These are phyloP conservation scores for Crithidia mellificae DNA, from an alignment of 208 protist genomes.

Conservation along the genomic window DNA sequence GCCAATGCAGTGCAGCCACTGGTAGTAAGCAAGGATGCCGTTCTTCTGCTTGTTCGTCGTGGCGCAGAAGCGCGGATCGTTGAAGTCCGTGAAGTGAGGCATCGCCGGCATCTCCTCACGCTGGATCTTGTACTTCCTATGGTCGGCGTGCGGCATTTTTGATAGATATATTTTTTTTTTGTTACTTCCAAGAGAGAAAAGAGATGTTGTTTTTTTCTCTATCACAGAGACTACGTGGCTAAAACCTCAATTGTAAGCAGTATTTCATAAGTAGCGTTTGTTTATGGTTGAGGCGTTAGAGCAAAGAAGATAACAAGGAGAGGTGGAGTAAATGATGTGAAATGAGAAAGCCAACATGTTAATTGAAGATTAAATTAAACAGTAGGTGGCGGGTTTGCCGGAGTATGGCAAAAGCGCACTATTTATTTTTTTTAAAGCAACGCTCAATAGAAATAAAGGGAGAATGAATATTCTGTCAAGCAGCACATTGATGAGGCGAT, in stretches of 20 bases:
- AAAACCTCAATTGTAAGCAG: conserved; percentile 1
- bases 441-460: too few species aligned
- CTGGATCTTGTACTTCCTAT: conserved; percentile 86
- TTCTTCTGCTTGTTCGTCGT: conserved; percentile 86
- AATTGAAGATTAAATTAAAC: too few species aligned
- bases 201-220: conserved; percentile 11
- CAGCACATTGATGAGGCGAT: too few species aligned
- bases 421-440: too few species aligned
- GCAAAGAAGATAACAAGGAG: too few species aligned
- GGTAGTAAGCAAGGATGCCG: conserved; percentile 89
- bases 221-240: conserved; percentile 7
- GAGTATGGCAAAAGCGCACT: too few species aligned
- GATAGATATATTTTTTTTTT: background rate
- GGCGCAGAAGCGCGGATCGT: conserved; percentile 74
- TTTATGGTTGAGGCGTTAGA: too few species aligned
- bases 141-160: conserved; percentile 82
- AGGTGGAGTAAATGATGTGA: too few species aligned
- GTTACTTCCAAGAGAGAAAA: conserved; percentile 1
- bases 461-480: too few species aligned
- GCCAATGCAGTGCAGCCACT: conserved; percentile 91
- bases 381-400: too few species aligned
- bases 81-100: conserved; percentile 89
- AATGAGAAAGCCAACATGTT: too few species aligned
- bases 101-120: conserved; percentile 78
- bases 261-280: too few species aligned